These are phyloP conservation scores for Astrothelium macrocarpum DNA, from an alignment of 495 filamentous ascomycete species.

Conservation along the genomic window DNA sequence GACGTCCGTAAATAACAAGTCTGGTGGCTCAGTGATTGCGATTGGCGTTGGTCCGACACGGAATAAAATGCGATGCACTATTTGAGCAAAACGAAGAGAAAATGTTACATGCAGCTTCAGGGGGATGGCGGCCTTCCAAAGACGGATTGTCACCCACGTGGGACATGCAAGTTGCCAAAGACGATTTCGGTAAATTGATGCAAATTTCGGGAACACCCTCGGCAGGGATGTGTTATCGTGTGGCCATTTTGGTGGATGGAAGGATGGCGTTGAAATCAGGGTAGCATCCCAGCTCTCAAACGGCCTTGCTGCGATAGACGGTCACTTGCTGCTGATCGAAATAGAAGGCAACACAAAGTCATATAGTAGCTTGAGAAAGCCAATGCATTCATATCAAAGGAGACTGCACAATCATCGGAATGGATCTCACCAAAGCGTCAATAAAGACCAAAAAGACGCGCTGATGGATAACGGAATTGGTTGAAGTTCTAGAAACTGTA, in stretches of 20 bases:
- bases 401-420: too few species aligned
- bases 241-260: not conserved
- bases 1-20: not conserved
- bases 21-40: not conserved
- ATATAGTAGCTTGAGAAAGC: too few species aligned
- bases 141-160: not conserved
- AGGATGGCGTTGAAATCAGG: not conserved
- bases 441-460: too few species aligned
- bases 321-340: not conserved
- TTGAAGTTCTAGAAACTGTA: constrained; percentile 1
- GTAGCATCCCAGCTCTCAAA: not conserved
- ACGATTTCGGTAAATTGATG: constrained; percentile 1
- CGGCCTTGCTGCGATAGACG: not conserved
- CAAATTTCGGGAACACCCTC: not conserved
- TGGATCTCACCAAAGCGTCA: too few species aligned
- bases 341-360: not conserved
- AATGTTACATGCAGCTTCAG: not conserved
- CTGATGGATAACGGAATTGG: too few species aligned
- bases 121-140: not conserved
- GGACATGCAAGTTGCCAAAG: not conserved
- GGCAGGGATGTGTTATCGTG: not conserved
- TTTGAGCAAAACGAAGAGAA: not conserved
- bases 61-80: not conserved
- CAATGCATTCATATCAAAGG: too few species aligned
- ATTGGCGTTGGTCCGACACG: not conserved